Evolutionary conservation across 2,329 filamentous ascomycete species (phyloP).

Genomic region (Venturiaceae sp.): DNA sequence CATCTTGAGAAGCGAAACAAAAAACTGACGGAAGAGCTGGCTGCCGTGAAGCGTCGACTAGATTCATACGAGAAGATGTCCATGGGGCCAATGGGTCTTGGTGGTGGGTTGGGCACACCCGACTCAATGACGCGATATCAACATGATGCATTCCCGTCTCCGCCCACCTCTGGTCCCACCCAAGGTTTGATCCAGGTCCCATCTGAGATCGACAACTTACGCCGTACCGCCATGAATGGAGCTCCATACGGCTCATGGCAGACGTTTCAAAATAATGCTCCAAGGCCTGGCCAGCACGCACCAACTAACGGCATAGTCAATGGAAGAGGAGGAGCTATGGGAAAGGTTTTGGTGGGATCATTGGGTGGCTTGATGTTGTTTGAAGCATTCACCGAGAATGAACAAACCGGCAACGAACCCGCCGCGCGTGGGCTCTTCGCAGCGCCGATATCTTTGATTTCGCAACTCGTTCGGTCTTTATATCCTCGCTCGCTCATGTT

Average conservation of each 20-base stretch:
- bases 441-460: slow-evolving; percentile 26
- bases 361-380: slow-evolving; percentile 87
- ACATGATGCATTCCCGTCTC: slow-evolving; percentile 23
- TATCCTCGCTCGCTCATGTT: slow-evolving; percentile 6
- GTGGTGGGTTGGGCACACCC: slow-evolving; percentile 20
- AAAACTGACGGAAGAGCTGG: slow-evolving; percentile 72
- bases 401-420: slow-evolving; percentile 44
- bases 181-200: slow-evolving; percentile 33
- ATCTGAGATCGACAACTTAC: slow-evolving; percentile 29
- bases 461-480: slow-evolving; percentile 14
- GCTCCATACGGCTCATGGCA: slow-evolving; percentile 16
- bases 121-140: slow-evolving; percentile 24
- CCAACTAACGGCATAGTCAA: slow-evolving; percentile 6
- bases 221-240: slow-evolving; percentile 20
- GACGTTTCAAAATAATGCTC: slow-evolving; percentile 15
- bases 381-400: slow-evolving; percentile 61
- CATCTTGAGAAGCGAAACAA: slow-evolving; percentile 89
- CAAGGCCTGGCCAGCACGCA: slow-evolving; percentile 16
- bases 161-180: slow-evolving; percentile 10
- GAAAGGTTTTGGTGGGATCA: slow-evolving; percentile 86
- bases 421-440: slow-evolving; percentile 31
- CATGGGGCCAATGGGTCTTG: slow-evolving; percentile 36
- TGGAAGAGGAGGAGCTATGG: slow-evolving; percentile 24
- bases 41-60: slow-evolving; percentile 66
- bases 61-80: slow-evolving; percentile 59